phyloP scores from a whole-genome alignment of 1,284 basidiomycete species.

The Malassezia caprae region DNA sequence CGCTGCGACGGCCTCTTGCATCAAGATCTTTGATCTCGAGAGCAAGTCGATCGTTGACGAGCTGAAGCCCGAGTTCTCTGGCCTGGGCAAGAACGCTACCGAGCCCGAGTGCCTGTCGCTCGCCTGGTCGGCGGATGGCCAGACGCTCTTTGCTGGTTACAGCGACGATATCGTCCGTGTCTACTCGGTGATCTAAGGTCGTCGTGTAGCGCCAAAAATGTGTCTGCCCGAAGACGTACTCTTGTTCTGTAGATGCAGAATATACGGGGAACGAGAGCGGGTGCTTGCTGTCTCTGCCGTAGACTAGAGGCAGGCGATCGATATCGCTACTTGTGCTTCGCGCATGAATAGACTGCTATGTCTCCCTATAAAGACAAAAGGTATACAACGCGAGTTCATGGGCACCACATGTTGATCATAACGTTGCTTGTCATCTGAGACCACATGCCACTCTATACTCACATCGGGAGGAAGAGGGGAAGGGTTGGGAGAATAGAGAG shows the following conservation, averaged over 20 bases:
- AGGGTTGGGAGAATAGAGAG: background rate
- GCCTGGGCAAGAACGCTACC: slow-evolving; percentile 62
- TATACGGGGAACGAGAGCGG: slow-evolving; percentile 4
- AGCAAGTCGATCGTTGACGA: slow-evolving; percentile 92
- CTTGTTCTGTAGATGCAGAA: slow-evolving; percentile 9
- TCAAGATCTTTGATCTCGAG: slow-evolving; percentile 62
- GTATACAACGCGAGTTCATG: background rate
- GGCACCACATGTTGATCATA: background rate
- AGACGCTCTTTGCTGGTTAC: slow-evolving; percentile 75
- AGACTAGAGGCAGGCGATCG: background rate
- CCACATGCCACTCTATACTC: background rate
- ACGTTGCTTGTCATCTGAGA: background rate
- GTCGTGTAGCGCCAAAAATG: slow-evolving; percentile 14
- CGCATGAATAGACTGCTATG: background rate
- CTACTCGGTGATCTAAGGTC: slow-evolving; percentile 47
- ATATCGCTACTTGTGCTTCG: background rate
- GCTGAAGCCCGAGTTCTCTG: slow-evolving; percentile 59
- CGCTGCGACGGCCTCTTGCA: slow-evolving; percentile 90
- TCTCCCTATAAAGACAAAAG: background rate
- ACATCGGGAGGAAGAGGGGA: background rate
- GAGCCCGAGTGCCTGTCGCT: slow-evolving; percentile 95
- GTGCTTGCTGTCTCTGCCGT: background rate
- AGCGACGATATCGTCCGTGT: slow-evolving; percentile 49
- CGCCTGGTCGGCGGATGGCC: slow-evolving; percentile 96
- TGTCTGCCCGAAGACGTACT: slow-evolving; percentile 14